These are phyloP conservation scores for Oxyria digyna DNA, from an alignment of 148 eudicot genomes.

Conservation along the genomic window DNA sequence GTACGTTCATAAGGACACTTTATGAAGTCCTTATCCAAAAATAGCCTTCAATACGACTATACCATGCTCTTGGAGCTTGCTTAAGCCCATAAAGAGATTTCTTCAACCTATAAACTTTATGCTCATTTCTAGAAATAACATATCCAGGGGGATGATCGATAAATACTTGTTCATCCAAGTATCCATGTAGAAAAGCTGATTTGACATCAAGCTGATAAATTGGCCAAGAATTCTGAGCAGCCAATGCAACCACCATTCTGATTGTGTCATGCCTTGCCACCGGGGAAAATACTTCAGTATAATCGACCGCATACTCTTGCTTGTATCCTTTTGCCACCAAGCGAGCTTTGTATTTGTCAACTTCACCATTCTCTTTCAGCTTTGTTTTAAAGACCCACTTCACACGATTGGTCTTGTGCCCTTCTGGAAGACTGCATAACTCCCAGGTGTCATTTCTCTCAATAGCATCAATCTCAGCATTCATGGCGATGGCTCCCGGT, in stretches of 20 bases:
- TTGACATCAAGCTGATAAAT: not conserved
- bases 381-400: conserved; percentile 2
- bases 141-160: no score
- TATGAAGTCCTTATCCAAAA: no score
- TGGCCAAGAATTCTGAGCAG: not conserved
- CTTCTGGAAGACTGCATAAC: not conserved
- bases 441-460: not conserved
- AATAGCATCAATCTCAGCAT: not conserved
- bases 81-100: no score
- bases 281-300: not conserved
- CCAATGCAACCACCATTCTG: not conserved
- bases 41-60: no score
- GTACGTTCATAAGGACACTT: no score
- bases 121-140: no score
- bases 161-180: no score
- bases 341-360: not conserved
- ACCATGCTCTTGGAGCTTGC: no score
- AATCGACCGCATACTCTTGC: not conserved
- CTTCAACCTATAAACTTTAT: no score
- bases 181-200: not conserved
- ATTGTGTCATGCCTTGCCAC: not conserved
- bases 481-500: no score
- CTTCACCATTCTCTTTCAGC: not conserved
- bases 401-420: conserved; percentile 2
- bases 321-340: not conserved